Evolutionary conservation across 1,284 basidiomycete genomes (phyloP).

Genomic region (Flammula alnicola): DNA sequence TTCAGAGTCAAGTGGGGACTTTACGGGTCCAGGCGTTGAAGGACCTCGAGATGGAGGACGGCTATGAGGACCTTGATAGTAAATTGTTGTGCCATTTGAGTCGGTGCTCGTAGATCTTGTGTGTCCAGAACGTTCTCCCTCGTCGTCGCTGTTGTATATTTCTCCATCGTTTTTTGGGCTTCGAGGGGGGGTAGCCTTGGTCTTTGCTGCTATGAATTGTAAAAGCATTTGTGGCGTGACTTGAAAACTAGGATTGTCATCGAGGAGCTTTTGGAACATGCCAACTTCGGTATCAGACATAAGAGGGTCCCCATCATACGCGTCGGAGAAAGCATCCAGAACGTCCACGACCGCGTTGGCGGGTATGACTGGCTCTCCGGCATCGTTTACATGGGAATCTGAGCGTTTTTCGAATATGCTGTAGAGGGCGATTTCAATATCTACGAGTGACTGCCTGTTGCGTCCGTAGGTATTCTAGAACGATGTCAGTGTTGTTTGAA

Average conservation of each 20-base stretch:
- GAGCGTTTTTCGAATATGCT: constrained; percentile 69
- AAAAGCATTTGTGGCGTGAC: constrained; percentile 71
- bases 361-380: constrained; percentile 64
- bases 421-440: constrained; percentile 69
- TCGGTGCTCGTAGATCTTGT: constrained; percentile 61
- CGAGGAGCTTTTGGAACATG: constrained; percentile 58
- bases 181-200: constrained; percentile 47
- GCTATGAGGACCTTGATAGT: constrained; percentile 34
- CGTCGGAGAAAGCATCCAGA: constrained; percentile 60
- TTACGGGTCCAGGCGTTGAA: constrained; percentile 29
- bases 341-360: constrained; percentile 71
- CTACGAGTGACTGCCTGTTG: constrained; percentile 65
- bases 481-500: constrained; percentile 2
- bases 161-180: constrained; percentile 41
- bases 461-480: constrained; percentile 45
- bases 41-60: constrained; percentile 48
- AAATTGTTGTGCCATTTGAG: constrained; percentile 47
- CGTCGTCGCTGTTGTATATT: constrained; percentile 37
- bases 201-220: constrained; percentile 66
- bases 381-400: constrained; percentile 54
- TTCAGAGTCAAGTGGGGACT: constrained; percentile 68
- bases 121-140: constrained; percentile 28
- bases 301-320: constrained; percentile 61
- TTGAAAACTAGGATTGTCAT: constrained; percentile 63
- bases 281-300: constrained; percentile 61